Conservation (phyloP, 106 monocot genomes). For the Iris macrosiphon region DNA sequence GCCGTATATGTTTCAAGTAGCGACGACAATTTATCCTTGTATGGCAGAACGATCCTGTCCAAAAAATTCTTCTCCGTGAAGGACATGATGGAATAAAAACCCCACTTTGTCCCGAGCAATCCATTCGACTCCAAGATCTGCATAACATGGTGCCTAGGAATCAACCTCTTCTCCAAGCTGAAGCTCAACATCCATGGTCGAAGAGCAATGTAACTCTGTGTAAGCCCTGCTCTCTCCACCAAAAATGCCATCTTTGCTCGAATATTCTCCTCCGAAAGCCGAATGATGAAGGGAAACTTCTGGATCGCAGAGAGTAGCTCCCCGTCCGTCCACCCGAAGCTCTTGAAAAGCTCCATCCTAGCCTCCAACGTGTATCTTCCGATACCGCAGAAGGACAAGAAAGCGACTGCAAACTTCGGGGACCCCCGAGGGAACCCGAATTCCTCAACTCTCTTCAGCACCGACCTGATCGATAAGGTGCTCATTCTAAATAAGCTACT, state of each 20-base stretch:
- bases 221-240: not conserved
- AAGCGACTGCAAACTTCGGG: not conserved
- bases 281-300: not conserved
- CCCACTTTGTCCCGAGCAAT: not conserved
- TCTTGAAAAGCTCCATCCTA: not conserved
- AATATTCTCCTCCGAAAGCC: conserved; percentile 3
- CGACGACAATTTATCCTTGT: not conserved
- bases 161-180: not conserved
- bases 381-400: not conserved
- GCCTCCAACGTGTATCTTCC: not conserved
- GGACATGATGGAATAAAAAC: not conserved
- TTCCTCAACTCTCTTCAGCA: not conserved
- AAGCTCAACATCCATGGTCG: not conserved
- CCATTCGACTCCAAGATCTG: not conserved
- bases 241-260: not conserved
- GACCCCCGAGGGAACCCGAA: conserved; percentile 2
- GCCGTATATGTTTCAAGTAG: not conserved
- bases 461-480: not conserved
- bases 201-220: not conserved
- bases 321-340: not conserved
- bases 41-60: not conserved
- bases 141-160: not conserved
- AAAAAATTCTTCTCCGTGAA: not conserved
- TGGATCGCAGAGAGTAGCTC: not conserved
- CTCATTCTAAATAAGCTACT: not conserved